Percentiles rank a stretch among this genome's conserved stretches.
Conservation (phyloP, 495 filamentous ascomycete genomes). For the Hyphodiscus hymeniophilus region DNA sequence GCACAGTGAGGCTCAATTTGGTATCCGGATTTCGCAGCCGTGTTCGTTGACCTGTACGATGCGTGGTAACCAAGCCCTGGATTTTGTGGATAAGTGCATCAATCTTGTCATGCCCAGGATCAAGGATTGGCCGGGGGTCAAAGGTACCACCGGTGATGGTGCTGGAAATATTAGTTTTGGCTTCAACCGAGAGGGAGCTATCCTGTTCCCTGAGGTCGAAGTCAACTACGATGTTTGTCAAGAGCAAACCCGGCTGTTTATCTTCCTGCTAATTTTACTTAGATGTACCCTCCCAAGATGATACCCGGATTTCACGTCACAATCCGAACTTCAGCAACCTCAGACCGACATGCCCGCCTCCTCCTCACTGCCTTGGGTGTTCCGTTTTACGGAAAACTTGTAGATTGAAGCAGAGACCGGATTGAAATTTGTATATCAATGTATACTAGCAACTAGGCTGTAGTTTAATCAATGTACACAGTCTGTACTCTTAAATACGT, state of each 20-base stretch:
- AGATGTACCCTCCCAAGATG: constrained; percentile 82
- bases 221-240: constrained; percentile 80
- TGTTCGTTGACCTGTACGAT: constrained; percentile 63
- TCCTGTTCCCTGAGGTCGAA: constrained; percentile 86
- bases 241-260: not conserved
- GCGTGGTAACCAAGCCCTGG: constrained; percentile 69
- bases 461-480: too few species aligned
- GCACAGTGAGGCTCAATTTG: constrained; percentile 58
- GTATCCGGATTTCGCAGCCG: constrained; percentile 44
- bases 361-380: constrained; percentile 74
- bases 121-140: constrained; percentile 86
- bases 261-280: constrained; percentile 1
- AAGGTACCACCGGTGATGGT: constrained; percentile 69
- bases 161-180: constrained; percentile 83
- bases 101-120: constrained; percentile 87
- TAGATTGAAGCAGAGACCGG: constrained; percentile 29
- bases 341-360: constrained; percentile 83
- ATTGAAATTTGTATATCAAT: constrained; percentile 8
- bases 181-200: constrained; percentile 59
- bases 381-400: constrained; percentile 71
- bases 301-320: constrained; percentile 84
- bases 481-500: too few species aligned
- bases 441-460: constrained; percentile 4
- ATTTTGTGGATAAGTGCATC: constrained; percentile 78
- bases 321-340: constrained; percentile 79